Evolutionary conservation across 1,284 basidiomycete genomes (phyloP).

Genomic region (Coniophora puteana): DNA sequence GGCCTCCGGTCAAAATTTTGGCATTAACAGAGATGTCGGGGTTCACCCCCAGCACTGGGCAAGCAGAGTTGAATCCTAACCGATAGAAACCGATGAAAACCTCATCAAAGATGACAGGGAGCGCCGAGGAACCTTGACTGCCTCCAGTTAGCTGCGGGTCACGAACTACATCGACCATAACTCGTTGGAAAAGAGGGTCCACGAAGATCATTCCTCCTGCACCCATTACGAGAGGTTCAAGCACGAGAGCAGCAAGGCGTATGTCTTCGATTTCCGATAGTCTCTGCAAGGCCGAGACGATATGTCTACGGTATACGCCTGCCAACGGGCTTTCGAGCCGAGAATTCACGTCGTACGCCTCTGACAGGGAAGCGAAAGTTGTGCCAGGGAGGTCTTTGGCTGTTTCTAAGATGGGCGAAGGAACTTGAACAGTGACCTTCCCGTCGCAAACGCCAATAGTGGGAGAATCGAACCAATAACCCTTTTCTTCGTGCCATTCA

Average conservation of each 20-base stretch:
- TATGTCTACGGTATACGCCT: constrained; percentile 58
- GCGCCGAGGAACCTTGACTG: constrained; percentile 49
- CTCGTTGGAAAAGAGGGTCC: constrained; percentile 92
- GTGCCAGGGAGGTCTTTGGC: constrained; percentile 15
- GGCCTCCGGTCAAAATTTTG: constrained; percentile 92
- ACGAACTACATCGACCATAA: constrained; percentile 82
- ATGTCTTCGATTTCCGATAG: constrained; percentile 38
- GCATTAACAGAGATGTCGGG: constrained; percentile 93
- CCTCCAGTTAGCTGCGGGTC: too few species aligned
- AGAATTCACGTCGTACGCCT: constrained; percentile 70
- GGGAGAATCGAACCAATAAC: constrained; percentile 93
- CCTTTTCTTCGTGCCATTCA: constrained; percentile 94
- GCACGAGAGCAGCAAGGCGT: constrained; percentile 70
- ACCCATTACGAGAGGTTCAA: constrained; percentile 94
- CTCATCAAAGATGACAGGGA: constrained; percentile 96
- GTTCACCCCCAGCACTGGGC: constrained; percentile 61
- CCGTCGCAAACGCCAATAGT: constrained; percentile 69
- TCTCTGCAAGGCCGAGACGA: constrained; percentile 50
- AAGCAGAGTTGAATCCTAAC: constrained; percentile 70
- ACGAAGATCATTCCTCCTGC: constrained; percentile 98
- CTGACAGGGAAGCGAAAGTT: constrained; percentile 45
- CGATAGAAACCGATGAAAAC: constrained; percentile 93
- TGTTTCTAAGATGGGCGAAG: constrained; percentile 25
- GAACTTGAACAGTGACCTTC: constrained; percentile 55
- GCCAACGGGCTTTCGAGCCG: constrained; percentile 67